These are phyloP conservation scores for Beta lomatogona DNA, from an alignment of 179 eudicot species.

Conservation along the genomic window DNA sequence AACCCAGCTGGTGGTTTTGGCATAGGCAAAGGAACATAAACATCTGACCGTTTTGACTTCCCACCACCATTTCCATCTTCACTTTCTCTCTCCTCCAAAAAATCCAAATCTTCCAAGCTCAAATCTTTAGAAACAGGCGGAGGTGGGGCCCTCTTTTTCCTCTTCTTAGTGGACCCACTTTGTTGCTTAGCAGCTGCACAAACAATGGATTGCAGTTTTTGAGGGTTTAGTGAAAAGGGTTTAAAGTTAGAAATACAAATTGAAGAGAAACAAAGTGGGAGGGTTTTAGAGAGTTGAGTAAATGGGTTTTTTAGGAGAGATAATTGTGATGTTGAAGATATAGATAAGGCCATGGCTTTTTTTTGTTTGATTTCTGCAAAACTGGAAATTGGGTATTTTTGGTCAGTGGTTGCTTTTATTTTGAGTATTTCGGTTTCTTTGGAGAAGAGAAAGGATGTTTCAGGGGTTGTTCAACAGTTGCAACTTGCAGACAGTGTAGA, in stretches of 20 bases:
- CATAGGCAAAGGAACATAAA: conserved; percentile 55
- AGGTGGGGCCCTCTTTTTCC: conserved; percentile 37
- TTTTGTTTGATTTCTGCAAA: background rate
- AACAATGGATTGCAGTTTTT: conserved; percentile 25
- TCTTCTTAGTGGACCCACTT: conserved; percentile 43
- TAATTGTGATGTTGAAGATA: conserved; percentile 21
- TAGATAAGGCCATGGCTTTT: conserved; percentile 38
- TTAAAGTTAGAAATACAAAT: conserved; percentile 18
- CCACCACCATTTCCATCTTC: conserved; percentile 16
- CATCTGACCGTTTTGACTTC: conserved; percentile 27
- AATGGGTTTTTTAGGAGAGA: conserved; percentile 4
- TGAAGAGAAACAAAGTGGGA: conserved; percentile 10
- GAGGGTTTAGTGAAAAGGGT: conserved; percentile 19
- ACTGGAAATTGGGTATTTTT: background rate
- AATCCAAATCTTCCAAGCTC: conserved; percentile 33
- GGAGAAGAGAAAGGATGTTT: too few species aligned
- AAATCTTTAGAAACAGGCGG: conserved; percentile 30
- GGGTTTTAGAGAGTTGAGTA: conserved; percentile 27
- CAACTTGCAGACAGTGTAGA: too few species aligned
- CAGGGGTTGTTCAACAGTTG: too few species aligned
- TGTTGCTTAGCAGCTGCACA: conserved; percentile 51
- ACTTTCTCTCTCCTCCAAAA: conserved; percentile 23
- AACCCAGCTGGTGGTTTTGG: conserved; percentile 98
- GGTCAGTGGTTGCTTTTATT: background rate
- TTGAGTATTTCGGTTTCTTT: too few species aligned